phyloP scores from a whole-genome alignment of 345 rosid species.

The Murraya paniculata region DNA sequence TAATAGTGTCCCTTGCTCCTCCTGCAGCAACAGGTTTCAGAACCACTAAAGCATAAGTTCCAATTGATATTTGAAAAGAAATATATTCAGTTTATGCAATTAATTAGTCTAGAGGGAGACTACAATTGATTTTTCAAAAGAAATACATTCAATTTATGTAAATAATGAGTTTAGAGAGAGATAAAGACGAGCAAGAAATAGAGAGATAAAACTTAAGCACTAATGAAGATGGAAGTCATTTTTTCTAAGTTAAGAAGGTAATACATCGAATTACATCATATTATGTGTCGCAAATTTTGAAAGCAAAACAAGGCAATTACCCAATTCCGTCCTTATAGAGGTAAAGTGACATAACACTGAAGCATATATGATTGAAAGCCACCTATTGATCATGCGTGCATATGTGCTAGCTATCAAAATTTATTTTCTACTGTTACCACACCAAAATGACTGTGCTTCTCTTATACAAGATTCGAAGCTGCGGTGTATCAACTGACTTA shows the following conservation, averaged over 20 bases:
- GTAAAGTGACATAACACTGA: not conserved
- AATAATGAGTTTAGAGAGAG: too few species aligned
- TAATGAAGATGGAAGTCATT: not conserved
- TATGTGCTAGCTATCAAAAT: not conserved
- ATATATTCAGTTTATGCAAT: too few species aligned
- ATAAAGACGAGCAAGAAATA: not conserved
- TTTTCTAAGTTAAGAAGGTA: not conserved
- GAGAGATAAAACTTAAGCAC: not conserved
- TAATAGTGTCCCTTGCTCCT: not conserved
- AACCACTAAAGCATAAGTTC: too few species aligned
- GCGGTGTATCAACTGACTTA: not conserved
- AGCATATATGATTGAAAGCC: too few species aligned
- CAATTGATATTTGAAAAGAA: too few species aligned
- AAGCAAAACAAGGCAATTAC: too few species aligned
- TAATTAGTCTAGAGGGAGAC: too few species aligned
- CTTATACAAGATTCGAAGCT: not conserved
- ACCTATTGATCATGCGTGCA: not conserved
- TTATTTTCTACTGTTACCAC: not conserved
- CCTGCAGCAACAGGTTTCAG: too few species aligned
- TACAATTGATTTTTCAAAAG: too few species aligned
- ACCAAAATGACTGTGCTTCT: not conserved
- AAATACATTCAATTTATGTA: too few species aligned
- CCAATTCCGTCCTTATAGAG: not conserved
- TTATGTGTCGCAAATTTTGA: not conserved
- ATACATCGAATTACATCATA: not conserved